Evolutionary conservation across 1,139 yeast genomes (phyloP), one percentile per base, ranked within the genome.

Genomic region (Candida tetrigidarum): DNA sequence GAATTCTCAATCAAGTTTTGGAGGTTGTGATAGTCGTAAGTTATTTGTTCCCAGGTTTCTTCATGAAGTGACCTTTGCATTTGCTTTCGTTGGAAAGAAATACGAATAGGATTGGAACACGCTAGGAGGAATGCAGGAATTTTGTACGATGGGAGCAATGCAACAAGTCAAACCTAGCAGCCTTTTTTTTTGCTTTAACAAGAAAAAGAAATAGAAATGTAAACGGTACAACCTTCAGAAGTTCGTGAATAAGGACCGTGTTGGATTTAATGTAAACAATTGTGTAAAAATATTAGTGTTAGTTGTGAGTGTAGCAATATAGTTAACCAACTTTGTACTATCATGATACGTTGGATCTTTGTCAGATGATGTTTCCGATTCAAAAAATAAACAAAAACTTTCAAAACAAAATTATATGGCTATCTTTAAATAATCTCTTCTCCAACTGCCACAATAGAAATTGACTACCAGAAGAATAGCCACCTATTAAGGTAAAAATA

Each of bases 1-100:
- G 39, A 41, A 19, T 35, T 27, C 10, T 41, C 35, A 37, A 35
- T 18, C n/a, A 41, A 19, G 12, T 41, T 27, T 7, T 16, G 39
- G 15, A 36, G 14, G 12, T 28, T 36, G 19, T 41, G 22, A 29
- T 41, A 35, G 20, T 34, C 39, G 9, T 23, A 22, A 3, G 37
- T 39, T 18, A 23, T 30, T 26, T 39, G 30, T 18, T 39, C 37
- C 32, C 30, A 23, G 9, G 37, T 33, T 39, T 39, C 37, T 23
- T 32, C 42, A 39, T 39, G 12, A 28, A 12, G 9, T 20, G 27
- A 20, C 12, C n/a, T 7, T 29, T 19, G 28, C 40, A 37, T 37
- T 20, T 37, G 40, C 18, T 29, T 37, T 18, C 27, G 12, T 11
- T 12, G 9, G 26, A 15, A 27, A 16, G 32, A 27, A 37, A 27